phyloP scores from a whole-genome alignment of 805 yeast genomes.

The Hanseniaspora clermontiae region DNA sequence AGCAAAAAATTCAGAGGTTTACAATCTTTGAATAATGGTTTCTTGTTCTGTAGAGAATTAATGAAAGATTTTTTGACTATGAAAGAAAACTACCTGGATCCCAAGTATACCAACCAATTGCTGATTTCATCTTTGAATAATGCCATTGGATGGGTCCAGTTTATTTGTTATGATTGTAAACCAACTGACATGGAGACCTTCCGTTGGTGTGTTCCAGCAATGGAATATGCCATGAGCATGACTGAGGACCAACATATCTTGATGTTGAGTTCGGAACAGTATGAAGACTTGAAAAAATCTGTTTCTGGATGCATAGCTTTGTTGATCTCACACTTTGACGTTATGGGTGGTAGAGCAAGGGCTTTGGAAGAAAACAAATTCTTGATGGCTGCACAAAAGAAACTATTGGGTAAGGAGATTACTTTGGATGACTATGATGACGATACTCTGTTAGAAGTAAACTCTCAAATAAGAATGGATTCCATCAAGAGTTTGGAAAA shows the following conservation, averaged over 20 bases:
- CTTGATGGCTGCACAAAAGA: slow-evolving; percentile 27
- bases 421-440: slow-evolving; percentile 39
- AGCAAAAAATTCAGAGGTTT: slow-evolving; percentile 54
- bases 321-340: slow-evolving; percentile 88
- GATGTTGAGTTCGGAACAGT: slow-evolving; percentile 66
- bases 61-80: slow-evolving; percentile 52
- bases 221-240: slow-evolving; percentile 92
- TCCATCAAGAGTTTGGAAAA: slow-evolving; percentile 55
- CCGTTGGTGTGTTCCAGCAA: slow-evolving; percentile 89
- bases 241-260: slow-evolving; percentile 81
- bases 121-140: slow-evolving; percentile 60
- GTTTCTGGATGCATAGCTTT: slow-evolving; percentile 92
- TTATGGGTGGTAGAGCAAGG: slow-evolving; percentile 91
- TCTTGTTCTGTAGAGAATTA: slow-evolving; percentile 67
- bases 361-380: slow-evolving; percentile 44
- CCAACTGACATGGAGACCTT: slow-evolving; percentile 87
- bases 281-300: slow-evolving; percentile 54
- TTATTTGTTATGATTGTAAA: slow-evolving; percentile 85
- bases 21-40: slow-evolving; percentile 62
- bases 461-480: slow-evolving; percentile 55
- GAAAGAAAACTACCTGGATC: slow-evolving; percentile 45
- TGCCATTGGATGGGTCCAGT: slow-evolving; percentile 83
- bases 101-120: slow-evolving; percentile 46
- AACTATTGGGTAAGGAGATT: slow-evolving; percentile 23
- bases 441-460: slow-evolving; percentile 40